These are phyloP conservation scores for Didymella glomerata DNA, from an alignment of 2,329 filamentous ascomycete genomes.

Conservation along the genomic window DNA sequence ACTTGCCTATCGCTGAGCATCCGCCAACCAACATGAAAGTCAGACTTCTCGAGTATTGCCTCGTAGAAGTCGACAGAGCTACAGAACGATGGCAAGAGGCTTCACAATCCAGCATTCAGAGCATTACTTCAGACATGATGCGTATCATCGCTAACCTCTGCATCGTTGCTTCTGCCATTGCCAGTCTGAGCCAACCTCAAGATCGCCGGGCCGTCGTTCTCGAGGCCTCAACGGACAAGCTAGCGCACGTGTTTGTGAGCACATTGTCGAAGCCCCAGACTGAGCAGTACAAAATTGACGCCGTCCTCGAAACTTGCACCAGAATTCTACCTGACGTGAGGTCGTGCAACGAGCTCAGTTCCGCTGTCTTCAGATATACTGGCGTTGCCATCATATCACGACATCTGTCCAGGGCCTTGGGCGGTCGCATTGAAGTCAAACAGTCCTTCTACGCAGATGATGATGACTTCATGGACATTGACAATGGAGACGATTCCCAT, in stretches of 20 bases:
- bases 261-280: constrained; percentile 51
- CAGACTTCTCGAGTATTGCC: constrained; percentile 56
- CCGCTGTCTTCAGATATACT: constrained; percentile 31
- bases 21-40: constrained; percentile 36
- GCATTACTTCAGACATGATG: constrained; percentile 60
- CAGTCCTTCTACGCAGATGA: constrained; percentile 48
- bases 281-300: constrained; percentile 56
- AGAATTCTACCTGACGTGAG: constrained; percentile 43
- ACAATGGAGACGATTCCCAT: constrained; percentile 70
- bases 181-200: constrained; percentile 26
- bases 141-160: constrained; percentile 61
- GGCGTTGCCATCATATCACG: constrained; percentile 48
- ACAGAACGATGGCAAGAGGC: constrained; percentile 56
- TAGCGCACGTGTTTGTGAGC: constrained; percentile 41
- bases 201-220: constrained; percentile 38
- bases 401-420: constrained; percentile 44
- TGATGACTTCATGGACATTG: constrained; percentile 71
- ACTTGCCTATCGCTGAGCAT: constrained; percentile 27
- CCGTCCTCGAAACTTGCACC: constrained; percentile 50
- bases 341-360: constrained; percentile 25
- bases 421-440: constrained; percentile 39
- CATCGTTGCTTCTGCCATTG: constrained; percentile 52
- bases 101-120: constrained; percentile 53
- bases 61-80: constrained; percentile 57
- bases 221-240: constrained; percentile 30